Conservation (phyloP, 108 stramenopile species). For the Cyclostephanos invisitatus region DNA sequence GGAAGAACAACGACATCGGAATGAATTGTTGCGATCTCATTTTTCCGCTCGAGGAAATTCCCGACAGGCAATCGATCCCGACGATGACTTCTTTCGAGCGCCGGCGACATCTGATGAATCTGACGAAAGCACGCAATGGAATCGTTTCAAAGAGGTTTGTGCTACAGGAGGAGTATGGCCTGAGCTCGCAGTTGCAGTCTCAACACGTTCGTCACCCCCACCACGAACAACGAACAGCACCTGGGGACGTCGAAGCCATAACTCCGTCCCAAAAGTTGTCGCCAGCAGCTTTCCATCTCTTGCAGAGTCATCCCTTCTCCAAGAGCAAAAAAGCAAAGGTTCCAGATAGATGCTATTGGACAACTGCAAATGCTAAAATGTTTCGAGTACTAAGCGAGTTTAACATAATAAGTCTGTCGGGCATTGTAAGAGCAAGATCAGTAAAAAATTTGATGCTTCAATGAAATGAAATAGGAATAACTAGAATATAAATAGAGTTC, state of each 20-base stretch:
- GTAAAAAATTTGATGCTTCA: neutral
- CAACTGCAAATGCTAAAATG: neutral
- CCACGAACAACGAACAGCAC: neutral
- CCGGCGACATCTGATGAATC: conserved; percentile 12
- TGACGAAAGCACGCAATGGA: conserved; percentile 6
- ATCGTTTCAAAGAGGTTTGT: conserved; percentile 33
- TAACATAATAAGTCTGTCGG: neutral
- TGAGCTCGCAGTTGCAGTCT: conserved; percentile 19
- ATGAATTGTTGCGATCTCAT: conserved; percentile 49
- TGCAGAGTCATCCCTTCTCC: neutral
- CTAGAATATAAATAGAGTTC: neutral
- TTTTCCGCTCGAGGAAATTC: conserved; percentile 13
- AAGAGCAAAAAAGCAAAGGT: neutral
- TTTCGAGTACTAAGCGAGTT: too few relatives aligned
- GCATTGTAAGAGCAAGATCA: neutral
- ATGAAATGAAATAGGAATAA: conserved; percentile 8
- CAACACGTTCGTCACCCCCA: neutral
- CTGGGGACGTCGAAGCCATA: conserved; percentile 2
- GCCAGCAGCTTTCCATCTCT: conserved; percentile 6
- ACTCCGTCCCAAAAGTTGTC: neutral
- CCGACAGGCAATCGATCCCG: conserved; percentile 60
- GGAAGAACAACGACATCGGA: conserved; percentile 34
- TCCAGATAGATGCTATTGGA: neutral
- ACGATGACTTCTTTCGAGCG: conserved; percentile 68
- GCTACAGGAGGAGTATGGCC: conserved; percentile 35